Evolutionary conservation across 768 basidiomycete species (phyloP).

Genomic region (Pulveroboletus sp.): DNA sequence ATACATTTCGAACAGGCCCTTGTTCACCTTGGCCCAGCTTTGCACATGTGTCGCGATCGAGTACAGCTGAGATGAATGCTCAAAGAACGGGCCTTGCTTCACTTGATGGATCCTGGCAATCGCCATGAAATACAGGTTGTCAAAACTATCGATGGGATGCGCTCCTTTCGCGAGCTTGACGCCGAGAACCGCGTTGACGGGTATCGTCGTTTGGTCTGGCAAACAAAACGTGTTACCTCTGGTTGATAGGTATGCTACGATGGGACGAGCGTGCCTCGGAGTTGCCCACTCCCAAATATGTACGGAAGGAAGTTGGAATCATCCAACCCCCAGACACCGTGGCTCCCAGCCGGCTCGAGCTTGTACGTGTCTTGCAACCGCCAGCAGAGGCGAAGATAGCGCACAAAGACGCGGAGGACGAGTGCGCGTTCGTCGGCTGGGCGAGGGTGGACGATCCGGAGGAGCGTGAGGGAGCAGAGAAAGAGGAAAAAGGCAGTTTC

Average conservation of each 20-base stretch:
- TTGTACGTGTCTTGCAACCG: slow-evolving; percentile 82
- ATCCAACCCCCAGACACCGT: slow-evolving; percentile 97
- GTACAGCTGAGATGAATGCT: slow-evolving; percentile 87
- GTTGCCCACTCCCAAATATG: slow-evolving; percentile 85
- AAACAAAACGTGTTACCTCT: background rate
- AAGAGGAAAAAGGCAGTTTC: slow-evolving; percentile 86
- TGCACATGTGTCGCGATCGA: slow-evolving; percentile 84
- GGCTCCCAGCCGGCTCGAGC: slow-evolving; percentile 94
- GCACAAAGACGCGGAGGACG: slow-evolving; percentile 59
- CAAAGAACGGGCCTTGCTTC: slow-evolving; percentile 84
- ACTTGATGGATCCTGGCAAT: slow-evolving; percentile 76
- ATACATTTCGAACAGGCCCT: slow-evolving; percentile 94
- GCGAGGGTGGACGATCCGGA: slow-evolving; percentile 57
- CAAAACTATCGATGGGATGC: slow-evolving; percentile 28
- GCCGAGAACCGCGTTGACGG: slow-evolving; percentile 60
- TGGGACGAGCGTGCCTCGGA: slow-evolving; percentile 53
- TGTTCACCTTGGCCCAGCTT: slow-evolving; percentile 88
- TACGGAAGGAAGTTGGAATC: slow-evolving; percentile 89
- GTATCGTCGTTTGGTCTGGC: slow-evolving; percentile 57
- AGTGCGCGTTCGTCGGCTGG: slow-evolving; percentile 57
- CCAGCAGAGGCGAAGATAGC: slow-evolving; percentile 82
- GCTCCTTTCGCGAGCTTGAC: slow-evolving; percentile 35
- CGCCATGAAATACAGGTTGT: slow-evolving; percentile 78
- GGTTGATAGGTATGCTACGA: background rate
- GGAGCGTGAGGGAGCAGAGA: slow-evolving; percentile 64